Evolutionary conservation across 441 rosid species (phyloP).

Genomic region (Monsonia emarginata): DNA sequence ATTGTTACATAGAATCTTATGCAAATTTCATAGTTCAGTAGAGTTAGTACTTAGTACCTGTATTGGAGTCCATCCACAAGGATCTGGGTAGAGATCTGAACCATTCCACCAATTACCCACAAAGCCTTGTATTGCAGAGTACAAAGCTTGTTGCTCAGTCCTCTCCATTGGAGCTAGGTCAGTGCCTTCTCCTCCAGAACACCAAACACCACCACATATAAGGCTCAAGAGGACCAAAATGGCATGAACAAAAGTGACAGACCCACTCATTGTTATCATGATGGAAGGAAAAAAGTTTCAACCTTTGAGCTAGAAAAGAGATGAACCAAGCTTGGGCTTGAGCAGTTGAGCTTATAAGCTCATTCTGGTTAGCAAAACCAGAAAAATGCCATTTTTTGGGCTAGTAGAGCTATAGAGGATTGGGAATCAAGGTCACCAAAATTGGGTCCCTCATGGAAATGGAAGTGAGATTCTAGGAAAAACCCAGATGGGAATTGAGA

Average conservation of each 20-base stretch:
- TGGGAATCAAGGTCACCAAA: neutral
- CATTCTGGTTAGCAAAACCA: neutral
- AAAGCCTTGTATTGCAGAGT: slow-evolving; percentile 69
- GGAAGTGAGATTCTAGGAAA: neutral
- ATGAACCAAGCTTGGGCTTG: neutral
- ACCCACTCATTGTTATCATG: neutral
- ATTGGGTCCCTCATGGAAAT: neutral
- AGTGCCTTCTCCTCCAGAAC: slow-evolving; percentile 33
- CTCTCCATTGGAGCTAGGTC: slow-evolving; percentile 64
- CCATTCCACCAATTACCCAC: slow-evolving; percentile 86
- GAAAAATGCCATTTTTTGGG: too few relatives aligned
- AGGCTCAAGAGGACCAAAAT: slow-evolving; percentile 23
- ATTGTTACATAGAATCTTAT: neutral
- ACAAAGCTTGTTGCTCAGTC: slow-evolving; percentile 57
- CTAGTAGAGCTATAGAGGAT: neutral
- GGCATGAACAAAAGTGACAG: slow-evolving; percentile 14
- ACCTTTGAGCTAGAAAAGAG: neutral
- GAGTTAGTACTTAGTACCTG: too few relatives aligned
- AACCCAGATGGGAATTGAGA: neutral
- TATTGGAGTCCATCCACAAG: slow-evolving; percentile 98
- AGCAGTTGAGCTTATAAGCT: neutral
- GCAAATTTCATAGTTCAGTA: too few relatives aligned
- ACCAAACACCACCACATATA: slow-evolving; percentile 27
- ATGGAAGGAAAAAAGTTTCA: neutral
- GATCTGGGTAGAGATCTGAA: slow-evolving; percentile 81